Percentiles rank a stretch among this genome's conserved stretches.
Conservation (phyloP, 768 basidiomycete species). For the Tubosaeta brunneosetosa region DNA sequence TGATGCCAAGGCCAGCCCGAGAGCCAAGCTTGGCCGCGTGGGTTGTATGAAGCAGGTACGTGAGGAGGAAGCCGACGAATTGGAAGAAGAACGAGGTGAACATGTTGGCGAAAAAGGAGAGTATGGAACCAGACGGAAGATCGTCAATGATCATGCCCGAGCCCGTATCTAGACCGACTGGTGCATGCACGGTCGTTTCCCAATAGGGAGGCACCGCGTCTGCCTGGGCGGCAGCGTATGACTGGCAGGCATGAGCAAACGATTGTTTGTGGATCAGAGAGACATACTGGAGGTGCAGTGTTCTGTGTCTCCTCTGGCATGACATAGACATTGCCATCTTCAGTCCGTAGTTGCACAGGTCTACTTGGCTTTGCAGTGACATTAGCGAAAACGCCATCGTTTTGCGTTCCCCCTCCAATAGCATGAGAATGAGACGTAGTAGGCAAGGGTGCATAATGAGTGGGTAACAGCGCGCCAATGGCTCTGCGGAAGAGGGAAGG, state of each 20-base stretch:
- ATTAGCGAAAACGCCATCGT: conserved; percentile 95
- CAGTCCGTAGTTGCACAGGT: conserved; percentile 40
- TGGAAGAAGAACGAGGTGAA: conserved; percentile 96
- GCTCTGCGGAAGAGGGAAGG: conserved; percentile 57
- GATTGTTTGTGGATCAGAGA: not conserved
- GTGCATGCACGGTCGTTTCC: conserved; percentile 92
- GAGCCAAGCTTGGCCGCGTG: conserved; percentile 94
- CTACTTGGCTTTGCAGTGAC: conserved; percentile 81
- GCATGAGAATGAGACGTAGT: conserved; percentile 31
- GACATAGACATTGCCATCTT: conserved; percentile 54
- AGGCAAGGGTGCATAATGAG: conserved; percentile 55
- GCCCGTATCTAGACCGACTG: conserved; percentile 44
- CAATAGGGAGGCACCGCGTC: conserved; percentile 94
- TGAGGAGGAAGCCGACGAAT: conserved; percentile 89
- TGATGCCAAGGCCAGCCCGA: conserved; percentile 92
- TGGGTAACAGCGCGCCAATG: conserved; percentile 56
- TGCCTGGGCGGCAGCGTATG: conserved; percentile 81
- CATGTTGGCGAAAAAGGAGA: conserved; percentile 71
- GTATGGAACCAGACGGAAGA: conserved; percentile 75
- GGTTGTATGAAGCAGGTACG: conserved; percentile 86
- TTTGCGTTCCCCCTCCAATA: conserved; percentile 69
- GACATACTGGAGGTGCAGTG: conserved; percentile 79
- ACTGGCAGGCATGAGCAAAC: conserved; percentile 37
- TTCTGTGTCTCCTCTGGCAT: conserved; percentile 80
- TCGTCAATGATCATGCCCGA: conserved; percentile 86